These are phyloP conservation scores for Dioszegia hungarica DNA, from an alignment of 768 basidiomycete genomes.

Conservation along the genomic window DNA sequence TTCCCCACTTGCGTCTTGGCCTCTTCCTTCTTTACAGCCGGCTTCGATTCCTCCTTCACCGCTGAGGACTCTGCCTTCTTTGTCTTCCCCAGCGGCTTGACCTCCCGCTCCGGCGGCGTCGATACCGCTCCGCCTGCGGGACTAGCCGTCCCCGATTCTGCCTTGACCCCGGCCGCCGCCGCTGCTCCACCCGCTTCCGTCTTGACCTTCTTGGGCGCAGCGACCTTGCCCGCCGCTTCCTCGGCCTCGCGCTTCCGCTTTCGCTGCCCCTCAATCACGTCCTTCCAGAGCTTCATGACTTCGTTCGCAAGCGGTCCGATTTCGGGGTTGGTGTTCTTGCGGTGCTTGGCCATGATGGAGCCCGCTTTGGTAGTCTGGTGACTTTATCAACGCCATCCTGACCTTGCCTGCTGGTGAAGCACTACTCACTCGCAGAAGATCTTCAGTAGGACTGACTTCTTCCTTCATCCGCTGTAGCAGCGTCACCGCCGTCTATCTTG, in stretches of 20 bases:
- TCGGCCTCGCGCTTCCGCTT: slow-evolving; percentile 46
- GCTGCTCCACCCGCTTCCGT: no score
- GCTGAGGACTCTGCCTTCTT: slow-evolving; percentile 9
- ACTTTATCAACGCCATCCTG: background rate
- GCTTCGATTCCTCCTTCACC: slow-evolving; percentile 2
- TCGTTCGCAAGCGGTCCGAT: slow-evolving; percentile 38
- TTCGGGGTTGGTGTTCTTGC: slow-evolving; percentile 23
- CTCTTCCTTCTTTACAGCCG: background rate
- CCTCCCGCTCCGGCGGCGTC: background rate
- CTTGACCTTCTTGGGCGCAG: slow-evolving; percentile 2
- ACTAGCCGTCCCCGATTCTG: background rate
- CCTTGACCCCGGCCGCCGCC: no score
- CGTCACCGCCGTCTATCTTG: slow-evolving; percentile 30
- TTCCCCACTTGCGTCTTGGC: slow-evolving; percentile 4
- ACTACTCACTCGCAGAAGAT: slow-evolving; percentile 36
- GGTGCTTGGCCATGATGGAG: slow-evolving; percentile 41
- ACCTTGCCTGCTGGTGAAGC: background rate
- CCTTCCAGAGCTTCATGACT: slow-evolving; percentile 45
- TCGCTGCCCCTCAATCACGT: slow-evolving; percentile 42
- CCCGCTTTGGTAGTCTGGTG: slow-evolving; percentile 49
- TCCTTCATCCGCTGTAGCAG: slow-evolving; percentile 34
- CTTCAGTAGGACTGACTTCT: slow-evolving; percentile 39
- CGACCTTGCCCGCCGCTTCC: slow-evolving; percentile 19
- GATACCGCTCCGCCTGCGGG: background rate
- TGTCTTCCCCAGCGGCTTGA: background rate